A percentile compares a stretch with the other conserved stretches of the same genome.
Conservation (phyloP, 768 basidiomycete genomes). For the Rhizopogon vesiculosus region DNA sequence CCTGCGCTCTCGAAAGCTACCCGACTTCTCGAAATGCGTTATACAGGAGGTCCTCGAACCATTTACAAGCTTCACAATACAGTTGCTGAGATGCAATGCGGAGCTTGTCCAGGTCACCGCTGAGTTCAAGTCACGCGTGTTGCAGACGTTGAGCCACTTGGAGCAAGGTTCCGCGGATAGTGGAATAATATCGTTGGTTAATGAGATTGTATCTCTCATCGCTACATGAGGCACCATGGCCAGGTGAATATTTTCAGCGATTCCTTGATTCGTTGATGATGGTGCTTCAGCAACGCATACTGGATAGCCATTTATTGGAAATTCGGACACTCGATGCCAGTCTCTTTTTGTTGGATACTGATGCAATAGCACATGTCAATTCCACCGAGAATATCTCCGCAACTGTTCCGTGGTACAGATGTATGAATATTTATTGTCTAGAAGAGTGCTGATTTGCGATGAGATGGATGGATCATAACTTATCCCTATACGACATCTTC, state of each 20-base stretch:
- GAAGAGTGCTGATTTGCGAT: too few relatives aligned
- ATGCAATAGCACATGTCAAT: too few relatives aligned
- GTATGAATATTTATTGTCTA: too few relatives aligned
- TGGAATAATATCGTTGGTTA: not conserved
- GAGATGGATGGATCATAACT: too few relatives aligned
- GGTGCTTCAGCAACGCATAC: too few relatives aligned
- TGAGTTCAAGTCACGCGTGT: not conserved
- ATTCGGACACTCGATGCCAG: too few relatives aligned
- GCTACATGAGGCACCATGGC: not conserved
- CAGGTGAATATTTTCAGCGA: not conserved
- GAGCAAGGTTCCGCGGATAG: not conserved
- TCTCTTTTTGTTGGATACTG: too few relatives aligned
- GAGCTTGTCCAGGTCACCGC: not conserved
- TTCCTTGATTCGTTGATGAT: too few relatives aligned
- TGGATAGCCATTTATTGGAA: too few relatives aligned
- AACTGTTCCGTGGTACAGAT: too few relatives aligned
- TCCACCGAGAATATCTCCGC: too few relatives aligned
- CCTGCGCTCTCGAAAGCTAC: not conserved
- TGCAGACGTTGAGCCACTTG: not conserved
- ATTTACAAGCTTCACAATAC: not conserved
- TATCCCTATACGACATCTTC: too few relatives aligned
- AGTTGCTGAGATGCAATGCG: not conserved
- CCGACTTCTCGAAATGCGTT: not conserved
- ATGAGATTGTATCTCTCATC: not conserved
- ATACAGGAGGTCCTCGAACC: constrained; percentile 1